Base-by-base conservation (phyloP, 768 basidiomycete species). In the Mycena chlorophos region DNA sequence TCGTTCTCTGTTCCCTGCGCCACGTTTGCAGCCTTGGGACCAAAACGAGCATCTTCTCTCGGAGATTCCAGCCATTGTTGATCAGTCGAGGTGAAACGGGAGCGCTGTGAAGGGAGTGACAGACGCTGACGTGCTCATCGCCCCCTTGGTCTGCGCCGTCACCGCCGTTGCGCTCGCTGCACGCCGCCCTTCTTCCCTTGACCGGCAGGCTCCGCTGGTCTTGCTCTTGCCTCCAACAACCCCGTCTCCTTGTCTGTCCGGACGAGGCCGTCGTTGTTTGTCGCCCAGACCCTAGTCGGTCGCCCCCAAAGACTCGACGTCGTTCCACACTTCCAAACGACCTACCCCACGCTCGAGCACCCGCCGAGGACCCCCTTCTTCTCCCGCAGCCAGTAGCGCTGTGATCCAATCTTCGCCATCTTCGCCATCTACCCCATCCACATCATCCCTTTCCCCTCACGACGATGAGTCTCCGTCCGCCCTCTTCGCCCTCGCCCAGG, bases 131-230 rank as follows among this genome's bases (percentile, higher is more conserved):
- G n/a, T n/a, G n/a, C n/a, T n/a, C n/a, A n/a, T n/a, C n/a, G n/a
- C n/a, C n/a, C n/a, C n/a, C n/a, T n/a, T n/a, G n/a, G n/a, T n/a
- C n/a, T n/a, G n/a, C n/a, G 54, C 30, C 51, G 58, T 31, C 52
- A 55, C 45, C 48, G 52, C 10, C 50, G 60, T 27, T 56, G 60
- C 31, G 52, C 42, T 8, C 49, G 38, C 58, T 50, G 38, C 54
- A 27, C 30, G 31, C 52, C 47, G 58, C 49, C 56, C 30, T 52
- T 68, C 65, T 72, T 78, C 81, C 75, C 87, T 89, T 88, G 87
- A 88, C 87, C 89, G 89, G 89, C 89, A 90, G 88, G 87, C 78
- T 88, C 88, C 88, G 89, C 89, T 90, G 88, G 89, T 91, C 88
- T 89, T 85, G 12, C 87, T 90, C 88, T 89, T 87, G 86, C 68